Evolutionary conservation across 1,284 basidiomycete species (phyloP), one percentile per base, ranked within the genome.

Genomic region (Sporisorium reilianum): DNA sequence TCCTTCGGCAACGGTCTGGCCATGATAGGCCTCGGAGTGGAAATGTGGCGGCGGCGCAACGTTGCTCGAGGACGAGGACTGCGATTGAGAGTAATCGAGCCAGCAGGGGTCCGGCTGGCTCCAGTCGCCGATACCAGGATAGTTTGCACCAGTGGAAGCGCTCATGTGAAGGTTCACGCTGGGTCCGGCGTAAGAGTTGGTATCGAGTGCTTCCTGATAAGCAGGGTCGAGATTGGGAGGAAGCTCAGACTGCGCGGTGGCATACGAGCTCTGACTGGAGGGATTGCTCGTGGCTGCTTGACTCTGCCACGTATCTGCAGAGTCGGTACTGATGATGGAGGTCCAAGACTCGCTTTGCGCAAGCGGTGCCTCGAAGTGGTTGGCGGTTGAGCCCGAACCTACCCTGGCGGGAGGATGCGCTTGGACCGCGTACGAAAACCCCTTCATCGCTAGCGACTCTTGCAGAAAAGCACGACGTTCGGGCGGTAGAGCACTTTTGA

Each of bases 401-500:
- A 34, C n/a, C 20, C 36, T 5, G 22, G 20, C 23, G 20, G 25
- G 26, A 2, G 26, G 20, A 9, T 25, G n/a, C 0, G 18, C 5
- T 9, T 42, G 36, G 2, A 30, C 16, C 10, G 44, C 18, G 10
- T 53, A 48, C 1, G 41, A 25, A 1, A 63, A 28, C 0, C 65
- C 65, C 26, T 49, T 56, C 46, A 42, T 57, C 16, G 41, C 42
- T 25, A 73, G 28, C 9, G 64, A 64, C 9, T 60, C 61, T 16
- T 73, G 59, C 0, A 73, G 51, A 0, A 73, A 42, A 12, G 64
- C 59, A 9, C 70, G 56, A 48, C 70, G 48, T 25, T 66, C 70
- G 22, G 64, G 70, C 2, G 64, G 64, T 34, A 73, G 52, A 1
- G 70, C 64, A 18, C 64, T 45, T 38, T 58, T 73, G 52, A 73